A percentile compares a stretch with the other conserved stretches of the same genome.
Evolutionary conservation across 805 yeast genomes (phyloP).

Genomic region (Ogataea parapolymorpha): DNA sequence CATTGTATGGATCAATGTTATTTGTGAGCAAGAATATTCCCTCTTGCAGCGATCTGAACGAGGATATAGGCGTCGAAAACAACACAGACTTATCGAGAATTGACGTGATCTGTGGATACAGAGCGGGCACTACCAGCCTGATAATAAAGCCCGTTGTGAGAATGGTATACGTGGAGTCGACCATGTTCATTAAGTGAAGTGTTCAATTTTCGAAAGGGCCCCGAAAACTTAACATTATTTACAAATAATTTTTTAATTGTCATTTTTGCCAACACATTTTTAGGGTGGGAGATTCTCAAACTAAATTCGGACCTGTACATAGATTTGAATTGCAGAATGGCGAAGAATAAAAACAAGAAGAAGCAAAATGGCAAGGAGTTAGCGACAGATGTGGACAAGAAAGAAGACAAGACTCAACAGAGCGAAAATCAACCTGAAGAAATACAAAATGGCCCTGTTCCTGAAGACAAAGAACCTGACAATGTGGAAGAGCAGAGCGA

Average conservation of each 20-base stretch:
- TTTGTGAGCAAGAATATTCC: slow-evolving; percentile 61
- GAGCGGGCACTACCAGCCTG: slow-evolving; percentile 26
- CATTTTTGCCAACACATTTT: slow-evolving; percentile 10
- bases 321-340: slow-evolving; percentile 1
- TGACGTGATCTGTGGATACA: slow-evolving; percentile 29
- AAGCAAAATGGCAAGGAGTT: slow-evolving; percentile 3
- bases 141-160: slow-evolving; percentile 25
- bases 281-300: neutral
- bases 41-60: slow-evolving; percentile 61
- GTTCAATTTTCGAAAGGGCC: neutral
- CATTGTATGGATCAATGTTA: slow-evolving; percentile 62
- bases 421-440: neutral
- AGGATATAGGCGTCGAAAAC: slow-evolving; percentile 69
- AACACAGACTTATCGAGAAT: slow-evolving; percentile 52
- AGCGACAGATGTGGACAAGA: neutral
- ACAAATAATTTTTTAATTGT: slow-evolving; percentile 1
- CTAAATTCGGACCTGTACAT: neutral
- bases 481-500: neutral
- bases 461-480: neutral
- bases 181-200: neutral
- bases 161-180: slow-evolving; percentile 6
- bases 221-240: neutral
- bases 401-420: neutral
- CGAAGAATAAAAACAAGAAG: slow-evolving; percentile 6
- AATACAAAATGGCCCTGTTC: neutral